These are phyloP conservation scores for Cladophialophora chaetospira DNA, from an alignment of 2,329 filamentous ascomycete genomes.

Conservation along the genomic window DNA sequence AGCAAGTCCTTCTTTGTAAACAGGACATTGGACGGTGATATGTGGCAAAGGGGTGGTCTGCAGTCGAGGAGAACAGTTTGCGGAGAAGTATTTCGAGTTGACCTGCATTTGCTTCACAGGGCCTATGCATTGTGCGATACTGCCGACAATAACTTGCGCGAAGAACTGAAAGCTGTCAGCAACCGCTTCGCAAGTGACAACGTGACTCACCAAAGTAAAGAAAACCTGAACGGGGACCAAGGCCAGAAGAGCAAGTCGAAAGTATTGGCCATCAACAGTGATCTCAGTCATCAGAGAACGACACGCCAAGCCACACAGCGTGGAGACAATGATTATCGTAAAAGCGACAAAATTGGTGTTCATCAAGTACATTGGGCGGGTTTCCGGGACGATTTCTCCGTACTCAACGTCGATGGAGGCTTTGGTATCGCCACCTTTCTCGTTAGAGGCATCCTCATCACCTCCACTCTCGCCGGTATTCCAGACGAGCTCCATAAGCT, in stretches of 20 bases:
- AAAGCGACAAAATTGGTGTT: constrained; percentile 70
- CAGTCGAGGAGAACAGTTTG: constrained; percentile 65
- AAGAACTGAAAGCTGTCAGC: constrained; percentile 59
- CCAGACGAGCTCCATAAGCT: constrained; percentile 78
- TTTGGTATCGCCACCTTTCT: constrained; percentile 56
- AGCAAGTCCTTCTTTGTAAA: constrained; percentile 80
- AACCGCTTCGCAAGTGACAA: constrained; percentile 32
- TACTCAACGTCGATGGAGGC: constrained; percentile 69
- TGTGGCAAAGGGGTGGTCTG: constrained; percentile 48
- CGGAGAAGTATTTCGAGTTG: constrained; percentile 84
- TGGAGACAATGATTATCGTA: constrained; percentile 66
- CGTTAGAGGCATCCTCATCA: constrained; percentile 53
- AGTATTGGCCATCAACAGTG: constrained; percentile 63
- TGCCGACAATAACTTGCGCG: constrained; percentile 74
- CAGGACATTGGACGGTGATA: constrained; percentile 78
- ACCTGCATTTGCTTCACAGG: constrained; percentile 70
- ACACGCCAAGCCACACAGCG: constrained; percentile 69
- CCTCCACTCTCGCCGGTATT: constrained; percentile 57
- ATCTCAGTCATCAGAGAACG: constrained; percentile 70
- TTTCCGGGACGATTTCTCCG: constrained; percentile 65
- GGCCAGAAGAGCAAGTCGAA: constrained; percentile 65
- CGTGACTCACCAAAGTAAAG: constrained; percentile 64
- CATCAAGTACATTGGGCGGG: constrained; percentile 66
- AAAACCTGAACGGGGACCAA: constrained; percentile 73
- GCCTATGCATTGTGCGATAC: constrained; percentile 73